Evolutionary conservation across 352 stramenopile species (phyloP).

Genomic region (Aphanomyces invadans): DNA sequence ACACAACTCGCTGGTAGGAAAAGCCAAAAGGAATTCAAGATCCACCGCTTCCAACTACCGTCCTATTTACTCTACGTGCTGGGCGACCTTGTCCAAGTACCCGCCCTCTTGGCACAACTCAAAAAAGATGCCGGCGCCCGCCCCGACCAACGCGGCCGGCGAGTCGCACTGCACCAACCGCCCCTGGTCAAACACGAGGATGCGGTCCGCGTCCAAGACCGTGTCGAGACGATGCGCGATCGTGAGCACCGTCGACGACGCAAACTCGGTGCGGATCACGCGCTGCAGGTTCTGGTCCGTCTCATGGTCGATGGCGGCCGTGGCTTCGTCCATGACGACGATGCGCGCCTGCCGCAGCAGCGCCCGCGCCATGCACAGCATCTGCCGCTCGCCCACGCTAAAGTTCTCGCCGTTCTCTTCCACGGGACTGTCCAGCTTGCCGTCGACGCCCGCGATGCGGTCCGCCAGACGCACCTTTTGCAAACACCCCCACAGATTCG

Average conservation of each 20-base stretch:
- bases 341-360: constrained; percentile 86
- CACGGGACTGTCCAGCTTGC: constrained; percentile 45
- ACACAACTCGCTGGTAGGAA: too few relatives aligned
- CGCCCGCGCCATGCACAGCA: constrained; percentile 86
- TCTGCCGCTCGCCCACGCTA: constrained; percentile 77
- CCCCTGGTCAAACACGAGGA: constrained; percentile 80
- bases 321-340: constrained; percentile 80
- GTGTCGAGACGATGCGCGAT: constrained; percentile 93
- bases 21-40: too few relatives aligned
- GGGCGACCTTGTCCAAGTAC: constrained; percentile 31
- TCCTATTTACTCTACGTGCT: too few relatives aligned
- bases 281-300: constrained; percentile 49
- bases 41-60: too few relatives aligned
- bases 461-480: constrained; percentile 43
- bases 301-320: constrained; percentile 43
- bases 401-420: constrained; percentile 85
- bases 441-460: constrained; percentile 1
- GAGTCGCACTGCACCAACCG: constrained; percentile 79
- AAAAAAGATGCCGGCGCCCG: constrained; percentile 36
- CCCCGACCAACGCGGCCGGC: constrained; percentile 51
- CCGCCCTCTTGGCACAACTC: constrained; percentile 34
- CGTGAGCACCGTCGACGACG: constrained; percentile 86
- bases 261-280: constrained; percentile 75
- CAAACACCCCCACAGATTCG: constrained; percentile 56
- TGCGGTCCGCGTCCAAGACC: constrained; percentile 87